These are phyloP conservation scores for Pythium guiyangense DNA, from an alignment of 352 stramenopile species.

Conservation along the genomic window DNA sequence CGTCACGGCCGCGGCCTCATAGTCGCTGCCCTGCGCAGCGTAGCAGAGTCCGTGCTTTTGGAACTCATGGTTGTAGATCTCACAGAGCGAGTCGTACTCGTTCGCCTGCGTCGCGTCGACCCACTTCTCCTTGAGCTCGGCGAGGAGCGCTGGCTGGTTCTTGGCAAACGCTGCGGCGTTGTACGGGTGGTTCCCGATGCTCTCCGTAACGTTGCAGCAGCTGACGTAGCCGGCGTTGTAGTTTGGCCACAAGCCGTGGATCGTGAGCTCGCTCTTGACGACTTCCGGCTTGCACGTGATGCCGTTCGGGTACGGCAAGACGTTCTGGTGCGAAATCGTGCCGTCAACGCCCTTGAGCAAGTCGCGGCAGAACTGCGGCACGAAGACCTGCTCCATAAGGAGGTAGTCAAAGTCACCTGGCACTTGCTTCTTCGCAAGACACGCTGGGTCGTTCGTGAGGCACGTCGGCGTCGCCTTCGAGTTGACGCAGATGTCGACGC, in stretches of 20 bases:
- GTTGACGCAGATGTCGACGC: constrained; percentile 70
- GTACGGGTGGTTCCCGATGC: constrained; percentile 53
- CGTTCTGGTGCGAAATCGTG: constrained; percentile 79
- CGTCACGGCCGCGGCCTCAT: constrained; percentile 10
- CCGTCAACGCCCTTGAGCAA: constrained; percentile 63
- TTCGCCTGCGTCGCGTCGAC: constrained; percentile 23
- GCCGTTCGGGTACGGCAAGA: constrained; percentile 55
- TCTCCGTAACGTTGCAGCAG: constrained; percentile 61
- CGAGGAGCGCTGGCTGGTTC: constrained; percentile 45
- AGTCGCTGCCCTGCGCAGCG: constrained; percentile 24
- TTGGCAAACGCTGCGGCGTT: constrained; percentile 36
- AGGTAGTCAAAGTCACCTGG: constrained; percentile 78
- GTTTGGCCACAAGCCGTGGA: constrained; percentile 77
- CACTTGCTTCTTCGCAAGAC: constrained; percentile 57
- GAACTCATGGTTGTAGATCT: constrained; percentile 87
- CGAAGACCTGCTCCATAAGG: constrained; percentile 72
- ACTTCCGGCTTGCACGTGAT: constrained; percentile 38
- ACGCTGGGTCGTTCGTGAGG: constrained; percentile 42
- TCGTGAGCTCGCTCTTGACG: constrained; percentile 55
- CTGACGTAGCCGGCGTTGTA: constrained; percentile 69
- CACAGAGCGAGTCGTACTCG: constrained; percentile 42
- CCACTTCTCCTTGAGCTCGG: constrained; percentile 58
- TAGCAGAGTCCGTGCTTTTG: constrained; percentile 87
- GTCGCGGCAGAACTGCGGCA: constrained; percentile 82
- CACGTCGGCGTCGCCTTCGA: constrained; percentile 58